phyloP scores from a whole-genome alignment of 2,329 filamentous ascomycete genomes.

The Apiospora phragmitis region DNA sequence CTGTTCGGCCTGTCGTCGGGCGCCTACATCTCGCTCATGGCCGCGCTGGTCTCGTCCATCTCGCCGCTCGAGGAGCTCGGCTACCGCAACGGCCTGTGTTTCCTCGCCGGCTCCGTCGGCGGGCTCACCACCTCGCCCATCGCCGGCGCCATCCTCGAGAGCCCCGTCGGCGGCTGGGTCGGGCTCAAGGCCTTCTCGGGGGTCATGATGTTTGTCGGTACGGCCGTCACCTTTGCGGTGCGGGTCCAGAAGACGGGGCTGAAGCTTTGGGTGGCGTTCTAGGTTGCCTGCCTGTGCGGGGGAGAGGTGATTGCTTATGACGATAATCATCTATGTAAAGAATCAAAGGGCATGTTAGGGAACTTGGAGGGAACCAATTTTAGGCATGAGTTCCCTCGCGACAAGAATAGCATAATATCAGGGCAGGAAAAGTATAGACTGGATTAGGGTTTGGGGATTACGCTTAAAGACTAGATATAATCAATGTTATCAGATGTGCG shows the following conservation, averaged over 20 bases:
- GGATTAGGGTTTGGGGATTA: too few species aligned
- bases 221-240: not conserved
- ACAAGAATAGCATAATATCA: too few species aligned
- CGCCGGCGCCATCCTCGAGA: slow-evolving; percentile 36
- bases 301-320: not conserved
- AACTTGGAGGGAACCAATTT: too few species aligned
- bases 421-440: too few species aligned
- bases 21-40: slow-evolving; percentile 25
- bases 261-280: slow-evolving; percentile 13
- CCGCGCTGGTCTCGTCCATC: slow-evolving; percentile 40
- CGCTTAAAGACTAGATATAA: too few species aligned
- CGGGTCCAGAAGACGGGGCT: slow-evolving; percentile 7
- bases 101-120: slow-evolving; percentile 50
- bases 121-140: slow-evolving; percentile 52
- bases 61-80: slow-evolving; percentile 53
- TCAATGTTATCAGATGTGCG: too few species aligned
- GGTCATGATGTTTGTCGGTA: slow-evolving; percentile 14
- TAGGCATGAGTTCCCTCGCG: too few species aligned
- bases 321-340: not conserved
- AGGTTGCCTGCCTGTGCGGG: not conserved
- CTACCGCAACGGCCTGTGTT: slow-evolving; percentile 51
- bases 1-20: slow-evolving; percentile 27
- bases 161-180: slow-evolving; percentile 6
- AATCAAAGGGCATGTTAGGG: too few species aligned
- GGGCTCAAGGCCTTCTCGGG: slow-evolving; percentile 15